Evolutionary conservation across 2,329 filamentous ascomycete genomes (phyloP).

Genomic region (Aspergillus persii): DNA sequence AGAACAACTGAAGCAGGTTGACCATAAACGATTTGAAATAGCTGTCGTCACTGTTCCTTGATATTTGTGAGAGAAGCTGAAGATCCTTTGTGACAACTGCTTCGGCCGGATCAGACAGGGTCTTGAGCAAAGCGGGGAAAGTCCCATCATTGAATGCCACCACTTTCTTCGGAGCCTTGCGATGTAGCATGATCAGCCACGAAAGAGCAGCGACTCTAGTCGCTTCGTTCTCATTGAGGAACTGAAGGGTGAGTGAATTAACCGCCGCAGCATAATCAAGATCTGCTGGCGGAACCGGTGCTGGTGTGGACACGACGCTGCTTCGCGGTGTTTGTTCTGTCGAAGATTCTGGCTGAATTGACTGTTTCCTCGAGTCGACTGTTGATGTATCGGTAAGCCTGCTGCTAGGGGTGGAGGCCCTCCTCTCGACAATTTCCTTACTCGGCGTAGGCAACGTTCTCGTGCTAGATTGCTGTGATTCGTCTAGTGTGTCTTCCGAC

Average conservation of each 20-base stretch:
- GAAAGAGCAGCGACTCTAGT: conserved; percentile 90
- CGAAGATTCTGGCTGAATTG: conserved; percentile 26
- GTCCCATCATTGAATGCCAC: conserved; percentile 96
- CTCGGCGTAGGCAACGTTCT: conserved; percentile 41
- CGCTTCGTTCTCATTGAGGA: conserved; percentile 94
- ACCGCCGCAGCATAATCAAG: conserved; percentile 97
- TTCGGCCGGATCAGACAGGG: conserved; percentile 90
- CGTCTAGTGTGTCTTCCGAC: conserved; percentile 63
- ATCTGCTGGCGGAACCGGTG: conserved; percentile 55
- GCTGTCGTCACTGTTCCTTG: conserved; percentile 90
- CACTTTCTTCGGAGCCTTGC: conserved; percentile 89
- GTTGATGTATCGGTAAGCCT: conserved; percentile 27
- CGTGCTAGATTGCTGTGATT: conserved; percentile 33
- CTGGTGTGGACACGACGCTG: conserved; percentile 47
- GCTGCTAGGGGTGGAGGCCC: conserved; percentile 42
- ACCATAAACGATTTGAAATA: conserved; percentile 99
- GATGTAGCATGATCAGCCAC: conserved; percentile 97
- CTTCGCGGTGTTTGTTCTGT: conserved; percentile 45
- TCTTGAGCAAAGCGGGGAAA: conserved; percentile 93
- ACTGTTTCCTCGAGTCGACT: conserved; percentile 31
- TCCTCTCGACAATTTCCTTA: conserved; percentile 39
- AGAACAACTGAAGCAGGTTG: conserved; percentile 90
- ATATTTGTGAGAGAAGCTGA: conserved; percentile 92
- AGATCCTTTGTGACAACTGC: conserved; percentile 93
- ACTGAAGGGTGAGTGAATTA: conserved; percentile 85